Evolutionary conservation across 805 yeast species (phyloP), one percentile per base, ranked within the genome.

Genomic region (Yarrowia alimentaria): DNA sequence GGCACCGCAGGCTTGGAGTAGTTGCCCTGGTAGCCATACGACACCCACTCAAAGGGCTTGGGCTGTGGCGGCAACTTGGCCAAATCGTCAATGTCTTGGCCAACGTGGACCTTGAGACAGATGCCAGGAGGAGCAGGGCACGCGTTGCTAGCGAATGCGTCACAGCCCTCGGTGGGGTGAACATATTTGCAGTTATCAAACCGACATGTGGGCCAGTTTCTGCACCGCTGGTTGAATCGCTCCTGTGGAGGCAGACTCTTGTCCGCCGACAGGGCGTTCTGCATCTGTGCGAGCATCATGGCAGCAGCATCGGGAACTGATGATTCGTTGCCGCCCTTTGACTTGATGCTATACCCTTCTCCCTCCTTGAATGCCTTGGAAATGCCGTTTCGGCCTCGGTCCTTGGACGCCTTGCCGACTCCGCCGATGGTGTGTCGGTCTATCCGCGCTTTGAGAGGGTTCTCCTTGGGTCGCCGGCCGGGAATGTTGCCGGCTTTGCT

Each of bases 91-190:
- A 26, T 38, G 65, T 88, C 96, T 68, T 88, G 88, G 54, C 85
- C 85, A 9, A 94, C 90, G 64, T 88, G 96, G 57, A 89, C 69
- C 60, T 71, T 86, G 57, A 79, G 81, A 68, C 96, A 88, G 0
- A 93, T 85, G 9, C 94, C 95, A 26, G 84, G 81, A 3, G 82
- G 76, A 59, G 83, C 82, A 19, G 86, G 75, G 68, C 96, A 88
- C 59, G 81, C 77, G 52, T 93, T 93, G n/a, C 14, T 30, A 12
- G 34, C 35, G 64, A 74, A 86, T 6, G 79, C 78, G 66, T 75
- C 78, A 65, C 96, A 88, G 6, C 72, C 72, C 59, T 77, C 84
- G 1, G 87, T 79, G 17, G 96, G 96, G 67, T 89, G 96, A 3
- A 88, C 79, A 62, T 77, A 81, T 32, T 74, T 75, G 66, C 96